Conservation (phyloP, 352 stramenopile genomes). For the Phytopythium cucurbitacearum region DNA sequence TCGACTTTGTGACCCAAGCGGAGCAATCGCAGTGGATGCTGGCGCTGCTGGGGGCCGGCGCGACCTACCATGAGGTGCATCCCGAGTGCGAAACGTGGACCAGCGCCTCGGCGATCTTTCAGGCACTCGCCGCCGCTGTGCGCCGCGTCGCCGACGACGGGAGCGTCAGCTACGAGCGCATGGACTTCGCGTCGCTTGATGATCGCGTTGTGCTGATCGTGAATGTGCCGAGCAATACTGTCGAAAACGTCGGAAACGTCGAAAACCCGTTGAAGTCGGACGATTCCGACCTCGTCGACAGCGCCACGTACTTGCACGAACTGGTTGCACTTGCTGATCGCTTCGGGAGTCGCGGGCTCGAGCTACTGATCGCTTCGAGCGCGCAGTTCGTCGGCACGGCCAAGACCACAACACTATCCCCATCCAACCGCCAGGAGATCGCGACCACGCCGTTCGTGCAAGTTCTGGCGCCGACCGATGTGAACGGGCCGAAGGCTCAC, state of each 20-base stretch:
- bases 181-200: constrained; percentile 57
- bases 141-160: background rate
- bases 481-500: constrained; percentile 80
- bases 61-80: constrained; percentile 38
- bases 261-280: background rate
- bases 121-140: constrained; percentile 52
- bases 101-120: constrained; percentile 51
- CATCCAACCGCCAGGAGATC: constrained; percentile 13
- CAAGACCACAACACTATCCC: constrained; percentile 56
- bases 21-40: constrained; percentile 47
- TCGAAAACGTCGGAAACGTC: background rate
- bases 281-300: constrained; percentile 41
- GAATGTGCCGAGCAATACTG: constrained; percentile 50
- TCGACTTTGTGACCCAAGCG: constrained; percentile 22
- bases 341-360: constrained; percentile 48
- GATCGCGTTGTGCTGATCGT: constrained; percentile 61
- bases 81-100: constrained; percentile 21
- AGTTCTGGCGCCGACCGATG: constrained; percentile 70
- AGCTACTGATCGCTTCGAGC: constrained; percentile 79
- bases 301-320: constrained; percentile 74
- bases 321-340: constrained; percentile 56
- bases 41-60: constrained; percentile 38
- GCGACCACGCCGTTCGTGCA: constrained; percentile 26
- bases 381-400: constrained; percentile 84
- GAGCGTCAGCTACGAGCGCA: background rate